These are phyloP conservation scores for Zygosaccharomyces sapae DNA, from an alignment of 1,139 yeast genomes.

Conservation along the genomic window DNA sequence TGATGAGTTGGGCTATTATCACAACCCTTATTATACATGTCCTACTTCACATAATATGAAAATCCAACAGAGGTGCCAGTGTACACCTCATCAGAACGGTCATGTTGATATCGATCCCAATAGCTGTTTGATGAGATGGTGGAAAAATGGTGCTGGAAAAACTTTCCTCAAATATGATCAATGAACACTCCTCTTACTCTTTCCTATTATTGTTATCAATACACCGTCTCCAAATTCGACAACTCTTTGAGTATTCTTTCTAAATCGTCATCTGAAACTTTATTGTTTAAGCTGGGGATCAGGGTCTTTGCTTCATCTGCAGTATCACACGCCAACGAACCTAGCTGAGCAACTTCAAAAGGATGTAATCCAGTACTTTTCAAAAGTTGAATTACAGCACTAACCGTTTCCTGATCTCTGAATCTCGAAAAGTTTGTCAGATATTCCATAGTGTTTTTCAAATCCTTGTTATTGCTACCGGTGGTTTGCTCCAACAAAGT, in stretches of 20 bases:
- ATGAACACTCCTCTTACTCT: background rate
- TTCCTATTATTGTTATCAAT: conserved; percentile 22
- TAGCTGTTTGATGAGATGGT: conserved; percentile 83
- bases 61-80: conserved; percentile 65
- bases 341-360: conserved; percentile 91
- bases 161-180: conserved; percentile 31
- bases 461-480: conserved; percentile 66
- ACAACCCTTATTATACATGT: conserved; percentile 77
- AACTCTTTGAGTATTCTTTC: conserved; percentile 84
- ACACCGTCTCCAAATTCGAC: conserved; percentile 56
- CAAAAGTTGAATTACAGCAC: conserved; percentile 84
- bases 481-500: conserved; percentile 36
- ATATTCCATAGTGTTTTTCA: conserved; percentile 89
- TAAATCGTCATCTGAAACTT: conserved; percentile 81
- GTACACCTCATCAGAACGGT: conserved; percentile 46
- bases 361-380: conserved; percentile 84
- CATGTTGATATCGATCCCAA: conserved; percentile 57
- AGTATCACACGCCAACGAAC: conserved; percentile 91
- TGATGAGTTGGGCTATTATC: conserved; percentile 85
- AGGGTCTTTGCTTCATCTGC: conserved; percentile 96
- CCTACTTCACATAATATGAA: conserved; percentile 55
- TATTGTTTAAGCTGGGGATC: conserved; percentile 77
- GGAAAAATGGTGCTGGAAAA: conserved; percentile 62
- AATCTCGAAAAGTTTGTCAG: conserved; percentile 82
- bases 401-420: conserved; percentile 86